Percentiles rank a stretch among this genome's conserved stretches.
phyloP scores from a whole-genome alignment of 805 yeast genomes.

The Lipomyces sp. region DNA sequence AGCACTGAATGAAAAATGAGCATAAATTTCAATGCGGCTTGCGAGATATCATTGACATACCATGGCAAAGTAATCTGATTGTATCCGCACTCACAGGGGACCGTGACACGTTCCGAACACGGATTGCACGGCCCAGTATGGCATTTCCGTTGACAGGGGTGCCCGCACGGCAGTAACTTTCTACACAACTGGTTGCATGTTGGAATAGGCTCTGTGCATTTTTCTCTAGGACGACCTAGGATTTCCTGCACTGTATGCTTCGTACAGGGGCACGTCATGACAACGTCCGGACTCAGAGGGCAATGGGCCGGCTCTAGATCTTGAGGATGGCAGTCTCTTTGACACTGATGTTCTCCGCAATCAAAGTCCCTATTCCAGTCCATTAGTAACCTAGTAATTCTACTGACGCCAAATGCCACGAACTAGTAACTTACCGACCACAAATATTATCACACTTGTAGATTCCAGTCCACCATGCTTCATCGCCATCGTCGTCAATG shows the following conservation, averaged over 20 bases:
- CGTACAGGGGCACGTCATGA: slow-evolving; percentile 83
- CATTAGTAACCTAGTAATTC: not conserved
- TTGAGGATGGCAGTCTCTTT: slow-evolving; percentile 59
- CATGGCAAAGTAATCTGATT: slow-evolving; percentile 32
- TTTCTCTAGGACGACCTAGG: slow-evolving; percentile 49
- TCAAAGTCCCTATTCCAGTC: slow-evolving; percentile 49
- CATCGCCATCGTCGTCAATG: slow-evolving; percentile 39
- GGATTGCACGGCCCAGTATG: slow-evolving; percentile 78
- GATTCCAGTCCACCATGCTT: slow-evolving; percentile 55
- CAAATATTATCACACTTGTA: slow-evolving; percentile 56
- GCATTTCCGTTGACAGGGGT: slow-evolving; percentile 66
- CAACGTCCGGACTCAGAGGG: slow-evolving; percentile 62
- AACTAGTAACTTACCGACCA: slow-evolving; percentile 35
- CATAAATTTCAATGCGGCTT: not conserved
- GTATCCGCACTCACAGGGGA: slow-evolving; percentile 67
- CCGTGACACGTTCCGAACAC: slow-evolving; percentile 60
- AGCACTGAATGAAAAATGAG: slow-evolving; percentile 4
- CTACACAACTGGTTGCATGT: slow-evolving; percentile 71
- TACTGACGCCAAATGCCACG: slow-evolving; percentile 37
- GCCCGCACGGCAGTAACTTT: slow-evolving; percentile 73
- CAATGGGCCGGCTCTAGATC: slow-evolving; percentile 54
- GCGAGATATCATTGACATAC: slow-evolving; percentile 16
- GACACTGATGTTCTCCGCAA: slow-evolving; percentile 67
- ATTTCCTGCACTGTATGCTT: slow-evolving; percentile 55
- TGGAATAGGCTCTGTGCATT: slow-evolving; percentile 80